A percentile compares a stretch with the other conserved stretches of the same genome.
Evolutionary conservation across 148 eudicot species (phyloP).

Genomic region (Rhododendron simsii): DNA sequence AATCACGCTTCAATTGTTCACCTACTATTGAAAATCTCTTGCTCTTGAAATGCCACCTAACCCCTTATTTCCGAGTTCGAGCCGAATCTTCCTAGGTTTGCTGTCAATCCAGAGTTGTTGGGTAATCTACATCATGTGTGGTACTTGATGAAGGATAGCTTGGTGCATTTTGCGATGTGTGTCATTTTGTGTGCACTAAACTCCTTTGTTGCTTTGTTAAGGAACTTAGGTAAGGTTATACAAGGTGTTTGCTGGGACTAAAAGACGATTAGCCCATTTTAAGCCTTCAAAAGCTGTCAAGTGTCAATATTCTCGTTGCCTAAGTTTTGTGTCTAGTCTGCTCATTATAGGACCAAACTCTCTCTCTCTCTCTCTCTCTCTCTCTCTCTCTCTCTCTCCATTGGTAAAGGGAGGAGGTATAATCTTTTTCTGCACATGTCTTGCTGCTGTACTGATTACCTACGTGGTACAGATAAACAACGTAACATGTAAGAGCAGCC

Average conservation of each 20-base stretch:
- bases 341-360: not conserved
- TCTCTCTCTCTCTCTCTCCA: not conserved
- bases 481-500: not conserved
- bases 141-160: not conserved
- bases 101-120: not conserved
- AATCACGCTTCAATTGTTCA: not conserved
- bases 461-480: not conserved
- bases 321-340: not conserved
- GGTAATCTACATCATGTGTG: not conserved
- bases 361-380: not conserved
- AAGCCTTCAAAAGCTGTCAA: not conserved
- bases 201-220: not conserved
- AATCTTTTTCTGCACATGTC: not conserved
- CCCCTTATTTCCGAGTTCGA: not conserved
- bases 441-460: not conserved
- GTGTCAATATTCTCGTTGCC: not conserved
- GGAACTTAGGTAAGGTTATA: not conserved
- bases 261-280: not conserved
- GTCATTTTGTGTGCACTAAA: not conserved
- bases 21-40: not conserved
- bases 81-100: not conserved
- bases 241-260: not conserved
- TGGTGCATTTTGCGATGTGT: not conserved
- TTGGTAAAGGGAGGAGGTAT: not conserved
- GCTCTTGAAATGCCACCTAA: not conserved